Evolutionary conservation across 768 basidiomycete genomes (phyloP).

Genomic region (Gymnopilus junonius): DNA sequence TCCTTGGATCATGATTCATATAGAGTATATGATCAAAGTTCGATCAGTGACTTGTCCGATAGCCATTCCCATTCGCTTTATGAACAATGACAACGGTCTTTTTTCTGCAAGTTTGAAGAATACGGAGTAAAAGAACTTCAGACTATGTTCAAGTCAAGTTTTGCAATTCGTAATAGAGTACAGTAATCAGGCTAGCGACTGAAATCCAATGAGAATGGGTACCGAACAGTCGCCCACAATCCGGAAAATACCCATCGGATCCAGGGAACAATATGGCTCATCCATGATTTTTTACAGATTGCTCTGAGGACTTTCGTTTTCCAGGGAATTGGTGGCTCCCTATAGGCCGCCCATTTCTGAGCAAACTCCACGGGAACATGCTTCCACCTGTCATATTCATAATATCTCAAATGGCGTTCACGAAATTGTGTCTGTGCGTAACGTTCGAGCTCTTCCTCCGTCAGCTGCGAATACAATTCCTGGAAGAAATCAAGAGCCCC

Average conservation of each 20-base stretch:
- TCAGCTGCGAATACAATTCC: not conserved
- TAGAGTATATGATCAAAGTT: too few species aligned
- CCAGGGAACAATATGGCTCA: not conserved
- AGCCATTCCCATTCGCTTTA: too few species aligned
- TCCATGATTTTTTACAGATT: not conserved
- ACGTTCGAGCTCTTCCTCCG: not conserved
- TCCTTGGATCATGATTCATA: too few species aligned
- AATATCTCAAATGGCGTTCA: not conserved
- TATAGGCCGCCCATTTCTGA: not conserved
- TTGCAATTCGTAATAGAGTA: too few species aligned
- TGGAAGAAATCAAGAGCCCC: constrained; percentile 1
- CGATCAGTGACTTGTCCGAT: too few species aligned
- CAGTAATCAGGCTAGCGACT: too few species aligned
- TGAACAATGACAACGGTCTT: too few species aligned
- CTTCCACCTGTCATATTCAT: not conserved
- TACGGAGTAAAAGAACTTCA: too few species aligned
- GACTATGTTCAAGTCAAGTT: too few species aligned
- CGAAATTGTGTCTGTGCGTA: not conserved
- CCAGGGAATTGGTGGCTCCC: not conserved
- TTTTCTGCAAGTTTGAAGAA: too few species aligned
- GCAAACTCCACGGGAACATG: not conserved
- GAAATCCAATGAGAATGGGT: too few species aligned
- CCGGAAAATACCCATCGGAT: not conserved
- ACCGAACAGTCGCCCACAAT: too few species aligned
- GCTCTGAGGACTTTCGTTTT: not conserved